Percentiles rank a stretch among this genome's conserved stretches.
These are phyloP conservation scores for Rhizopus arrhizus DNA, from an alignment of 371 early-diverging fungal genomes.

Conservation along the genomic window DNA sequence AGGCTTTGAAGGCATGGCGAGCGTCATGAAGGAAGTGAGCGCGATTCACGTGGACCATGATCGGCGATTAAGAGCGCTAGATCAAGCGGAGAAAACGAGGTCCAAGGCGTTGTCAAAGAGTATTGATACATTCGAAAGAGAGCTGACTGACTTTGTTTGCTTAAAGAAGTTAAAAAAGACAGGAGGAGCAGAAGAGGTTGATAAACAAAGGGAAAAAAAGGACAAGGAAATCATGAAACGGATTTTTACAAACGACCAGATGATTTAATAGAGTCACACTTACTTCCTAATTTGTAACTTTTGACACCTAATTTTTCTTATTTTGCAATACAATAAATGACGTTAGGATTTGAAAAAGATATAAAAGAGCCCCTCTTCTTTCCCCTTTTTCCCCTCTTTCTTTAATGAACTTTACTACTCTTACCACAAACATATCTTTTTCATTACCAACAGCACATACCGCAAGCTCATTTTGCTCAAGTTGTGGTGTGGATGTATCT, in stretches of 20 bases:
- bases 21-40: slow-evolving; percentile 70
- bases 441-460: background rate
- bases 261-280: background rate
- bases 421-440: background rate
- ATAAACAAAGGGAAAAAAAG: slow-evolving; percentile 63
- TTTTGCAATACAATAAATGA: background rate
- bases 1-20: slow-evolving; percentile 52
- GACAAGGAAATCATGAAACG: slow-evolving; percentile 62
- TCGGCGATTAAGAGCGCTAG: slow-evolving; percentile 69
- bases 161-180: slow-evolving; percentile 65
- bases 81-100: slow-evolving; percentile 65
- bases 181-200: slow-evolving; percentile 72
- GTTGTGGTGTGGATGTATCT: slow-evolving; percentile 33
- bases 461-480: slow-evolving; percentile 17
- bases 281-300: background rate
- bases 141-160: slow-evolving; percentile 68
- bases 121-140: slow-evolving; percentile 74
- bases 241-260: slow-evolving; percentile 40
- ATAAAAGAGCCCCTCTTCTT: background rate
- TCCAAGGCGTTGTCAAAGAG: slow-evolving; percentile 65
- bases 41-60: slow-evolving; percentile 69
- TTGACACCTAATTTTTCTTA: background rate
- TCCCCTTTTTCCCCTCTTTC: background rate
- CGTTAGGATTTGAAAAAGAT: background rate
- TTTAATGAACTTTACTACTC: background rate